Evolutionary conservation across 495 filamentous ascomycete genomes (phyloP).

Genomic region (Penicillium nucicola): DNA sequence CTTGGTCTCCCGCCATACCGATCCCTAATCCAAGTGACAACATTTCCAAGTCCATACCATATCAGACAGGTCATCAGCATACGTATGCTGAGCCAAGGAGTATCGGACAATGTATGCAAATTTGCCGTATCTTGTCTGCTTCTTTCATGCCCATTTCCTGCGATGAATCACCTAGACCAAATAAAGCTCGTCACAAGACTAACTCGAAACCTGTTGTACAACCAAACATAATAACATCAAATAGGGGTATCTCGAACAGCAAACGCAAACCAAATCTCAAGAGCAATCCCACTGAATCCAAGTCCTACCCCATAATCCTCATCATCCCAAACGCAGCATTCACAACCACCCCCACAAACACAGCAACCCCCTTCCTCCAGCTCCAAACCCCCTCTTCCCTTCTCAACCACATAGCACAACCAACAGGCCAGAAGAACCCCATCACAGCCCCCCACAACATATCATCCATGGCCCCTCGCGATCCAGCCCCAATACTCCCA

Average conservation of each 20-base stretch:
- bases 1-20: not conserved
- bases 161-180: too few relatives aligned
- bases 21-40: slow-evolving; percentile 1
- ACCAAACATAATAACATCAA: not conserved
- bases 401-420: slow-evolving; percentile 77
- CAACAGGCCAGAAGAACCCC: slow-evolving; percentile 93
- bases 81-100: too few relatives aligned
- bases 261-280: slow-evolving; percentile 11
- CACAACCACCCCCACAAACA: slow-evolving; percentile 74
- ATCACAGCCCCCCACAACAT: slow-evolving; percentile 84
- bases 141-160: too few relatives aligned
- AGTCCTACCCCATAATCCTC: slow-evolving; percentile 43
- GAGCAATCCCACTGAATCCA: slow-evolving; percentile 1
- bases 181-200: too few relatives aligned
- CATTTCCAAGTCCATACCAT: not conserved
- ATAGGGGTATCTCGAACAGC: slow-evolving; percentile 25
- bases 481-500: slow-evolving; percentile 41
- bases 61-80: too few relatives aligned
- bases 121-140: too few relatives aligned
- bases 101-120: too few relatives aligned
- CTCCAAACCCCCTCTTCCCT: slow-evolving; percentile 89
- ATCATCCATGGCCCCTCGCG: slow-evolving; percentile 64
- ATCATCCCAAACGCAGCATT: slow-evolving; percentile 69
- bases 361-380: slow-evolving; percentile 75
- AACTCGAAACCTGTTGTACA: too few relatives aligned